Conservation (phyloP, 2,329 filamentous ascomycete species). For the Neonectria faginata region DNA sequence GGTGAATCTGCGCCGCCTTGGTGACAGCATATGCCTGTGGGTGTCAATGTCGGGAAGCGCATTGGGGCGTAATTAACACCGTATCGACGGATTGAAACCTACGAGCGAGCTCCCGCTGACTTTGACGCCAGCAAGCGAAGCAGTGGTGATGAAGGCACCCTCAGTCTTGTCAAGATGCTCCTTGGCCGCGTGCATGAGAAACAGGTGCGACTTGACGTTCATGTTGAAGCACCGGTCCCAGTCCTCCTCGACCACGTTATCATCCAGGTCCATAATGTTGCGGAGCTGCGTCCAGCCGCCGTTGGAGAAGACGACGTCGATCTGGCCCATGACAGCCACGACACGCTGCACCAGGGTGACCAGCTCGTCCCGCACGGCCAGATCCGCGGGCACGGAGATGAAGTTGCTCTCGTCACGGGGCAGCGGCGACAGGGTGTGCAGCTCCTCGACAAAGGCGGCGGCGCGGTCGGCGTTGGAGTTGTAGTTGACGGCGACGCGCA, state of each 20-base stretch:
- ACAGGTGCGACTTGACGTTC: slow-evolving; percentile 73
- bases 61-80: too few relatives aligned
- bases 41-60: background rate
- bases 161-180: slow-evolving; percentile 66
- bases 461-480: slow-evolving; percentile 71
- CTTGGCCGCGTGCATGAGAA: slow-evolving; percentile 67
- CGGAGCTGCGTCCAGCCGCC: slow-evolving; percentile 67
- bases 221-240: slow-evolving; percentile 70
- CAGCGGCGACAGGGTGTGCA: slow-evolving; percentile 61
- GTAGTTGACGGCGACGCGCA: slow-evolving; percentile 81
- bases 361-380: slow-evolving; percentile 70
- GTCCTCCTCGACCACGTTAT: slow-evolving; percentile 67
- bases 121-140: slow-evolving; percentile 72
- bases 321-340: slow-evolving; percentile 66
- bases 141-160: slow-evolving; percentile 73
- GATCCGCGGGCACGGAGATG: slow-evolving; percentile 73
- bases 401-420: slow-evolving; percentile 47
- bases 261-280: slow-evolving; percentile 60
- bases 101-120: slow-evolving; percentile 71
- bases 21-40: slow-evolving; percentile 77
- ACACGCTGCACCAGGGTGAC: slow-evolving; percentile 68
- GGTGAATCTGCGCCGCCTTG: slow-evolving; percentile 77
- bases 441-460: slow-evolving; percentile 65
- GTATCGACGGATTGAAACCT: slow-evolving; percentile 24
- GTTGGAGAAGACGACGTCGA: slow-evolving; percentile 85